These are phyloP conservation scores for Claviceps purpurea DNA, from an alignment of 2,329 filamentous ascomycete genomes.

Conservation along the genomic window DNA sequence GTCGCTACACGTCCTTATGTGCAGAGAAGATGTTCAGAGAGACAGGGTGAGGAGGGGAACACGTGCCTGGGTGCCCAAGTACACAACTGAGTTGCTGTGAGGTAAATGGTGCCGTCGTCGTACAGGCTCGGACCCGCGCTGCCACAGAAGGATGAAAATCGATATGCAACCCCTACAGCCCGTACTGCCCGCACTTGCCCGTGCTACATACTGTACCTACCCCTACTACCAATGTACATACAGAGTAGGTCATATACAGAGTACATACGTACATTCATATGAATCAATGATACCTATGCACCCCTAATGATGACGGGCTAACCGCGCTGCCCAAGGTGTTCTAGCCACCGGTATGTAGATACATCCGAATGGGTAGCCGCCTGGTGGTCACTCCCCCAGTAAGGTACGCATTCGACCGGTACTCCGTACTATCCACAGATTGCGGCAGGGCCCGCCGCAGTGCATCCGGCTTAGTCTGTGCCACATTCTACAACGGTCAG, in stretches of 20 bases:
- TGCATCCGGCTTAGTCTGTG: not conserved
- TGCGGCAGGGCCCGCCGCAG: not conserved
- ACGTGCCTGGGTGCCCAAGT: not conserved
- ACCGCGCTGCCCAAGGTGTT: too few relatives aligned
- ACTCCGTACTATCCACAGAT: not conserved
- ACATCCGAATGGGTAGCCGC: too few relatives aligned
- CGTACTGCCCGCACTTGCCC: not conserved
- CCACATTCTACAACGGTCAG: not conserved
- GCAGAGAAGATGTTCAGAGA: not conserved
- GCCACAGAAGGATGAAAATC: not conserved
- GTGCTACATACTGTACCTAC: too few relatives aligned
- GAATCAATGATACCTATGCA: too few relatives aligned
- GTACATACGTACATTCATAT: too few relatives aligned
- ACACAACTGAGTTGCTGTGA: not conserved
- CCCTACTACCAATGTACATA: too few relatives aligned
- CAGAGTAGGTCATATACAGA: too few relatives aligned
- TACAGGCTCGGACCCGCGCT: not conserved
- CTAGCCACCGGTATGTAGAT: too few relatives aligned
- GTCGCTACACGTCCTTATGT: not conserved
- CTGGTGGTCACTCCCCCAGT: too few relatives aligned
- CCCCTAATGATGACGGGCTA: too few relatives aligned
- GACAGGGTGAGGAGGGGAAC: constrained; percentile 4
- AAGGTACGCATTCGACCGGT: too few relatives aligned
- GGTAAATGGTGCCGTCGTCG: not conserved
- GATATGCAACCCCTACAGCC: not conserved